Conservation (phyloP, 192 early-diverging fungal species). For the Podila epigama region DNA sequence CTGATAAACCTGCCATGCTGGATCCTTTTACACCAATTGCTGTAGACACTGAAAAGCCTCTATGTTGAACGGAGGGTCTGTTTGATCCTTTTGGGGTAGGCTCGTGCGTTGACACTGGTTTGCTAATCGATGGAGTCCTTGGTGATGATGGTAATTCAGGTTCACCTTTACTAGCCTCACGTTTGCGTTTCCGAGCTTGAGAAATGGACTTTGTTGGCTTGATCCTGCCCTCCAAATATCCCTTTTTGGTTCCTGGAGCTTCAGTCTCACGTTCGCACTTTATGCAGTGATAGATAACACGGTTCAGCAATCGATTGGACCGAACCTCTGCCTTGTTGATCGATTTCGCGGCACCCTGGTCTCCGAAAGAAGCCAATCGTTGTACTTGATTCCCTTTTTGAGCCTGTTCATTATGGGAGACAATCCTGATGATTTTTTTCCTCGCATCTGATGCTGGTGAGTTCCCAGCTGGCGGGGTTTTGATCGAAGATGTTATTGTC, state of each 20-base stretch:
- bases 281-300: conserved; percentile 47
- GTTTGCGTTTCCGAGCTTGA: conserved; percentile 8
- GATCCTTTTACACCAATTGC: background rate
- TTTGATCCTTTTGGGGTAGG: too few species aligned
- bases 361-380: too few species aligned
- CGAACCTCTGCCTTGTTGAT: conserved; percentile 21
- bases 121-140: too few species aligned
- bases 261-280: conserved; percentile 43
- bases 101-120: too few species aligned
- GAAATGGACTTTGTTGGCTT: conserved; percentile 23
- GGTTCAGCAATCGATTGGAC: conserved; percentile 31
- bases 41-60: background rate
- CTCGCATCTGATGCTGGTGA: background rate
- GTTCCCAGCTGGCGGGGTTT: too few species aligned
- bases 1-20: conserved; percentile 3
- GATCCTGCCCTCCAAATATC: conserved; percentile 8
- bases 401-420: conserved; percentile 13
- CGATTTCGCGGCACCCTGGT: background rate
- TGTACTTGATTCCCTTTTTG: conserved; percentile 12
- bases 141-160: background rate
- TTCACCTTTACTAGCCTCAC: background rate
- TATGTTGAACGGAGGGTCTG: background rate
- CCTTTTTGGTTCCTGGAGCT: conserved; percentile 39
- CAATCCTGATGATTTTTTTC: conserved; percentile 29
- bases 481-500: too few species aligned